Evolutionary conservation across 2,329 filamentous ascomycete genomes (phyloP).

Genomic region (Fusarium neocosmosporiellum): DNA sequence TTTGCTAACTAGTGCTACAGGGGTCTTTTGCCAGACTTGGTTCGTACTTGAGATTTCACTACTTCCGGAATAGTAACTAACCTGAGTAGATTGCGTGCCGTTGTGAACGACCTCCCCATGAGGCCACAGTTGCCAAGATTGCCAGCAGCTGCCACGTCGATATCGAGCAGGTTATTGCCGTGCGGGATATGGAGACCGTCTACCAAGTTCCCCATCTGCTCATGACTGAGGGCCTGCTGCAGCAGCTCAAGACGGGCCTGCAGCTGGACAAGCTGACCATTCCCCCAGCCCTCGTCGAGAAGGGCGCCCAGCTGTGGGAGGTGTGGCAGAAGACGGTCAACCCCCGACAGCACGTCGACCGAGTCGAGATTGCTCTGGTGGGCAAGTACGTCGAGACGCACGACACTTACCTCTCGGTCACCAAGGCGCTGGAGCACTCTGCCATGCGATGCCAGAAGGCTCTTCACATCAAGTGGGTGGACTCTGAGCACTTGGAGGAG

Average conservation of each 20-base stretch:
- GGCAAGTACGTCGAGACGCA: constrained; percentile 91
- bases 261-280: constrained; percentile 69
- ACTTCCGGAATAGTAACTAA: neutral
- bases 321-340: constrained; percentile 80
- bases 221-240: constrained; percentile 80
- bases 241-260: constrained; percentile 73
- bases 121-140: constrained; percentile 84
- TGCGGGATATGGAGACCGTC: constrained; percentile 88
- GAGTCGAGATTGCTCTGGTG: constrained; percentile 85
- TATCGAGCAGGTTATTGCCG: constrained; percentile 84
- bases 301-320: constrained; percentile 78
- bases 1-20: neutral
- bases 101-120: constrained; percentile 81
- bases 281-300: constrained; percentile 64
- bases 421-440: constrained; percentile 88
- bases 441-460: constrained; percentile 84
- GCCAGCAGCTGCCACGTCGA: constrained; percentile 91
- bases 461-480: constrained; percentile 84
- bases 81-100: constrained; percentile 83
- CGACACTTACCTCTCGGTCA: constrained; percentile 86
- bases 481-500: constrained; percentile 85
- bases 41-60: neutral
- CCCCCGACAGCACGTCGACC: constrained; percentile 71
- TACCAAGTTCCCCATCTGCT: constrained; percentile 97
- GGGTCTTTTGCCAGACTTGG: neutral